A percentile compares a stretch with the other conserved stretches of the same genome.
These are phyloP conservation scores for Xylaria palmicola DNA, from an alignment of 495 filamentous ascomycete species.

Conservation along the genomic window DNA sequence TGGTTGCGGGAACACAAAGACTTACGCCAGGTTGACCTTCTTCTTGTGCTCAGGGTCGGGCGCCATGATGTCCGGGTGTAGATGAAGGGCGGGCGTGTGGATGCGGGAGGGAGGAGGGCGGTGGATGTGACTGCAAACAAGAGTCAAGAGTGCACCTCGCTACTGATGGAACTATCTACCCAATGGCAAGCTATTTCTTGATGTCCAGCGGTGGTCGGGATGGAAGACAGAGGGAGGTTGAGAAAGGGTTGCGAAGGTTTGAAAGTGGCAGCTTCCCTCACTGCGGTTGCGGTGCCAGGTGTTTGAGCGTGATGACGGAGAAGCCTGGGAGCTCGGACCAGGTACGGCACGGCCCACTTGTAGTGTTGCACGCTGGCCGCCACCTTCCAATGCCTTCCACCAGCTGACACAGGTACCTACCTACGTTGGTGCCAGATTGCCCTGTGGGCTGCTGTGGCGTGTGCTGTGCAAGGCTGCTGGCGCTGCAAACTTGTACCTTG, in stretches of 20 bases:
- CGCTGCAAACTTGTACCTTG: no score
- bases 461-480: constrained; percentile 1
- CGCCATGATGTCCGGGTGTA: constrained; percentile 29
- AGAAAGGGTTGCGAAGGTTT: constrained; percentile 10
- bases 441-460: not conserved
- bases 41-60: constrained; percentile 78
- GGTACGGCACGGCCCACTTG: constrained; percentile 17
- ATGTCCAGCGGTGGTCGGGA: not conserved
- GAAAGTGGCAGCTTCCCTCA: constrained; percentile 17
- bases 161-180: not conserved
- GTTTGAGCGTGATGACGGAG: constrained; percentile 35
- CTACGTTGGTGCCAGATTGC: constrained; percentile 25
- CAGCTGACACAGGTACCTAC: not conserved
- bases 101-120: not conserved
- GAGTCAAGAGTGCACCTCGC: not conserved
- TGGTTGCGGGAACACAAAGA: constrained; percentile 4
- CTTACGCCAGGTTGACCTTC: constrained; percentile 91
- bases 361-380: constrained; percentile 19
- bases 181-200: not conserved
- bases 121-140: not conserved
- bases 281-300: constrained; percentile 22
- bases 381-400: constrained; percentile 36
- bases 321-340: constrained; percentile 35
- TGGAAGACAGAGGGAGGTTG: not conserved
- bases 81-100: constrained; percentile 11